Conservation (phyloP, 2,329 filamentous ascomycete species). For the Scedosporium aurantiacum region DNA sequence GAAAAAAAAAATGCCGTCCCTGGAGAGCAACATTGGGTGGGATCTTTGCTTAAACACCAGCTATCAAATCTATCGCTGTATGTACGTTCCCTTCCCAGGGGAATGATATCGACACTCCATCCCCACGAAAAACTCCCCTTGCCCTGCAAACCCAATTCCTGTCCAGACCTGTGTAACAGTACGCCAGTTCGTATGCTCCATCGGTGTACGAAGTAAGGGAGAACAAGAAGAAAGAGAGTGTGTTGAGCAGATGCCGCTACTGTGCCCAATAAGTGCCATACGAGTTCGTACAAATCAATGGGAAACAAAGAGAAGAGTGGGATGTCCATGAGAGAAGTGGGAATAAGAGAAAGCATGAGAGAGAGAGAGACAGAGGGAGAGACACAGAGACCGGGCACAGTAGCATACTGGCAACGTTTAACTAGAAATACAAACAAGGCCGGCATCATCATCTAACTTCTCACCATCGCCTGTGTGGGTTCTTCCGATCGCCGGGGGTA, state of each 20-base stretch:
- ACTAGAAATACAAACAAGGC: not conserved
- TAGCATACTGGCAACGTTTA: not conserved
- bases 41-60: not conserved
- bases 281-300: not conserved
- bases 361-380: not conserved
- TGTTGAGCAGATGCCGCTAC: not conserved
- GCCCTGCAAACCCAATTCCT: not conserved
- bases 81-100: not conserved
- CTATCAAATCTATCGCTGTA: not conserved
- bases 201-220: not conserved
- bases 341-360: not conserved
- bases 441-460: not conserved
- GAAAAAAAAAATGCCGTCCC: not conserved
- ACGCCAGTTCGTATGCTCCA: not conserved
- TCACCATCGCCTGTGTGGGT: not conserved
- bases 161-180: not conserved
- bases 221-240: not conserved
- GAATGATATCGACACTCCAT: not conserved
- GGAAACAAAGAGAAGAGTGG: not conserved
- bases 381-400: not conserved
- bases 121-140: not conserved
- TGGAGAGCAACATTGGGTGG: not conserved
- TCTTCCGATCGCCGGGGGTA: not conserved
- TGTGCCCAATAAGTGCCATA: too few relatives aligned
- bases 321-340: not conserved